Percentiles rank a stretch among this genome's conserved stretches.
These are phyloP conservation scores for Diplodia seriata DNA, from an alignment of 2,329 filamentous ascomycete genomes.

Conservation along the genomic window DNA sequence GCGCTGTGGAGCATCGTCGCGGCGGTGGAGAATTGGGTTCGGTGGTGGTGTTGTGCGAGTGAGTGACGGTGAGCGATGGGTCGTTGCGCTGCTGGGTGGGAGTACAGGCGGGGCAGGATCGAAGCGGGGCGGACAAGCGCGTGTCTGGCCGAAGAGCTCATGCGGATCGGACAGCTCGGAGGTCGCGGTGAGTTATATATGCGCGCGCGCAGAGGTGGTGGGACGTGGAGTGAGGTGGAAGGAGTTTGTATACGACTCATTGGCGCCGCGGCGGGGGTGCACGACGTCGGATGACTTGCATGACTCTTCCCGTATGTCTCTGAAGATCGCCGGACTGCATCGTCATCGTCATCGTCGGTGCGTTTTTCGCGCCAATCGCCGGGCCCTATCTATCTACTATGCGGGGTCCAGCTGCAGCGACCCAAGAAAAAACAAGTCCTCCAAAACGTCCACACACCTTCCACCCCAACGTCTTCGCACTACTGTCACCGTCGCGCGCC, in stretches of 20 bases:
- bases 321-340: not conserved
- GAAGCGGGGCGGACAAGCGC: not conserved
- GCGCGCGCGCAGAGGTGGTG: not conserved
- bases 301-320: not conserved
- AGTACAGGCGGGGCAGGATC: not conserved
- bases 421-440: not conserved
- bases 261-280: not conserved
- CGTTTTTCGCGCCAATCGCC: not conserved
- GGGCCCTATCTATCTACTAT: no score
- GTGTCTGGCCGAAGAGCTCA: constrained; percentile 4
- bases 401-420: not conserved
- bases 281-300: not conserved
- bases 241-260: not conserved
- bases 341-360: not conserved
- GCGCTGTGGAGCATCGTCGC: constrained; percentile 14
- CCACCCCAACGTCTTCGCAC: not conserved
- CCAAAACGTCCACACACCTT: not conserved
- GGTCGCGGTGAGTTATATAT: not conserved
- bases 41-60: not conserved
- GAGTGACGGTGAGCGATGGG: not conserved
- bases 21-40: constrained; percentile 3
- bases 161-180: not conserved
- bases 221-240: constrained; percentile 14
- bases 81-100: not conserved
- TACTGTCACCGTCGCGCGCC: not conserved